Evolutionary conservation across 495 filamentous ascomycete genomes (phyloP), one percentile per base, ranked within the genome.

Genomic region (Penicillium paradoxum): DNA sequence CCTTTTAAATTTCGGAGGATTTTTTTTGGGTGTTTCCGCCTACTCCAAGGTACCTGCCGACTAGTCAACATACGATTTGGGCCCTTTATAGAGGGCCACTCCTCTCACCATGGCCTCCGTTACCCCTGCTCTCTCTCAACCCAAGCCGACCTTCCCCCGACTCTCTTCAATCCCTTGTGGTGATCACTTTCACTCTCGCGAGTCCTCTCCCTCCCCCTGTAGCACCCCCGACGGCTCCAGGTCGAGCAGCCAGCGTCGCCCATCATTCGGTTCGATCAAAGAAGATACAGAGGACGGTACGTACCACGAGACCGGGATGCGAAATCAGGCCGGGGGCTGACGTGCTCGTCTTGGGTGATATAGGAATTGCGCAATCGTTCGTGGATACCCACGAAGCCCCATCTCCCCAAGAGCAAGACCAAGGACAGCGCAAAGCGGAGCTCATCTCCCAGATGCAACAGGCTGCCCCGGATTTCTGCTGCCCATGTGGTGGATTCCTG

Each of bases 291-390:
- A 51, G 19, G 49, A 69, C 62, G 73, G 73, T 75, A 67, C 34
- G 67, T 59, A 33, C 45, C 25, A 21, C 29, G 4, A n/a, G n/a
- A n/a, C n/a, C n/a, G n/a, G 38, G 44, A 32, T 42, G 32, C 40
- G 10, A 25, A 46, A 30, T 24, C 19, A 34, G 19, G 6, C 14
- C 34, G 14, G 29, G 18, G 27, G 32, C 50, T 57, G 44, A 63
- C 37, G 21, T 56, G 36, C 54, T 54, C 14, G 33, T 40, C 2
- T 24, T 39, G 17, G 34, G n/a, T n/a, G n/a, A n/a, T 40, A 15
- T 59, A 79, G 77, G 76, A 54, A 78, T 89, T 47, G 79, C 84
- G 42, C 87, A 91, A 72, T 85, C 79, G 15, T 91, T 91, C 59
- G 82, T 86, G 32, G 79, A 79, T 58, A 82, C 81, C 45, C 84